Percentiles rank a stretch among this genome's conserved stretches.
phyloP scores from a whole-genome alignment of 768 basidiomycete species.

The Gymnopilus dilepis region DNA sequence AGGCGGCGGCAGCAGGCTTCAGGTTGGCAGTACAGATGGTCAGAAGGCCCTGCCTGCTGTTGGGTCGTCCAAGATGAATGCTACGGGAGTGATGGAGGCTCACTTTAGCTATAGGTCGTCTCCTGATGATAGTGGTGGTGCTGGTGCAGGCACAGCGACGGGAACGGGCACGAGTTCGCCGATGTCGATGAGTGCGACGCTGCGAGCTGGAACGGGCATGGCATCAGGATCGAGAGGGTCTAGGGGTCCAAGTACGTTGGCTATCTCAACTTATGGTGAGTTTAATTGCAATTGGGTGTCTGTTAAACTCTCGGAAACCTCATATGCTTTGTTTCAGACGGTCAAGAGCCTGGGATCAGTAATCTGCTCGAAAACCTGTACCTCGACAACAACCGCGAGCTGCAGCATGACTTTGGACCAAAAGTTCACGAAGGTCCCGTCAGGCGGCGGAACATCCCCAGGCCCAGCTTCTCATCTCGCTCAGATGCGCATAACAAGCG shows the following conservation, averaged over 20 bases:
- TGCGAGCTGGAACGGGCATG: slow-evolving; percentile 39
- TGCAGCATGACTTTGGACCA: slow-evolving; percentile 92
- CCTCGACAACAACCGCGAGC: slow-evolving; percentile 83
- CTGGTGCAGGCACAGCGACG: not conserved
- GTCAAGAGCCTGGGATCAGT: slow-evolving; percentile 88
- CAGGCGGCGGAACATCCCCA: slow-evolving; percentile 73
- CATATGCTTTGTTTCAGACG: slow-evolving; percentile 56
- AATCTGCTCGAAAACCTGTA: slow-evolving; percentile 90
- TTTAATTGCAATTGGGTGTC: slow-evolving; percentile 9
- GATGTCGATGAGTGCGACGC: slow-evolving; percentile 60
- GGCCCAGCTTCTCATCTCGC: slow-evolving; percentile 70
- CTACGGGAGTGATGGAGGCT: slow-evolving; percentile 80
- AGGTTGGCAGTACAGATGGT: slow-evolving; percentile 73
- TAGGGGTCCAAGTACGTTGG: slow-evolving; percentile 48
- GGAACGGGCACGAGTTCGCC: slow-evolving; percentile 81
- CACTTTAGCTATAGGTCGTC: slow-evolving; percentile 69
- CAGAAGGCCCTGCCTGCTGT: slow-evolving; percentile 91
- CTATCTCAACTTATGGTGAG: slow-evolving; percentile 78
- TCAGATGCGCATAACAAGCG: slow-evolving; percentile 60
- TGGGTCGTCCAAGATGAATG: slow-evolving; percentile 84
- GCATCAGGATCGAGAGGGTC: not conserved
- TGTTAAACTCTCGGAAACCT: not conserved
- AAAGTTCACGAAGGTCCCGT: slow-evolving; percentile 82
- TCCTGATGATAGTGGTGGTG: slow-evolving; percentile 47
- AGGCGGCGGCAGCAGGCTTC: slow-evolving; percentile 52